These are phyloP conservation scores for Rhodotorula sp. DNA, from an alignment of 1,284 basidiomycete genomes.

Conservation along the genomic window DNA sequence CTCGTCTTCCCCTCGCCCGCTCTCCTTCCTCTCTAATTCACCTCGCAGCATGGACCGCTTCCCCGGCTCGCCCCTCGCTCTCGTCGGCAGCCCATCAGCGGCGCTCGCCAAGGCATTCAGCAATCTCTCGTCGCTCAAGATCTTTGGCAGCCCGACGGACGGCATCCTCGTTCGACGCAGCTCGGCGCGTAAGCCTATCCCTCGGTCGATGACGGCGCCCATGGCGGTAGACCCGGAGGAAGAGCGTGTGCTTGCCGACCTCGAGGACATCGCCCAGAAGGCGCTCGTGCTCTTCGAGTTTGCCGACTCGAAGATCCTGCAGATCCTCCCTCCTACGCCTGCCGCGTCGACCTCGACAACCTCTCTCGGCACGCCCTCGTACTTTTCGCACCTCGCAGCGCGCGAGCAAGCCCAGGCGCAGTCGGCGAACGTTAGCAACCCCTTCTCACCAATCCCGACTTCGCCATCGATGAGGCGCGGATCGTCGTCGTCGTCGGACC, in stretches of 20 bases:
- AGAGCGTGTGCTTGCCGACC: slow-evolving; percentile 66
- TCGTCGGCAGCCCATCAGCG: slow-evolving; percentile 40
- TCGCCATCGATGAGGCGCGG: slow-evolving; percentile 33
- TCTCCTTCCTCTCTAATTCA: slow-evolving; percentile 38
- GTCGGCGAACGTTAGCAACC: slow-evolving; percentile 25
- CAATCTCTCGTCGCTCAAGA: slow-evolving; percentile 82
- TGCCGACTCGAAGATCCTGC: slow-evolving; percentile 87
- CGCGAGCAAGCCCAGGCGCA: slow-evolving; percentile 31
- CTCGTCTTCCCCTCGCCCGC: slow-evolving; percentile 37
- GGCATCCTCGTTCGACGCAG: slow-evolving; percentile 48
- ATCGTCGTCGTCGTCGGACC: slow-evolving; percentile 34
- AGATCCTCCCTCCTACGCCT: slow-evolving; percentile 46
- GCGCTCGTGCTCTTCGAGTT: slow-evolving; percentile 88
- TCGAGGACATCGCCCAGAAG: slow-evolving; percentile 93
- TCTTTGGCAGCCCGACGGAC: slow-evolving; percentile 67
- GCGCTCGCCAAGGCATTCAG: slow-evolving; percentile 67
- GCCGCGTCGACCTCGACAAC: slow-evolving; percentile 29
- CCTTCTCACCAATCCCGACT: slow-evolving; percentile 41
- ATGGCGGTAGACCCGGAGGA: slow-evolving; percentile 67
- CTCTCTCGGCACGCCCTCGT: slow-evolving; percentile 33
- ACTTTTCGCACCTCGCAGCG: slow-evolving; percentile 33
- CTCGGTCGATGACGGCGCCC: slow-evolving; percentile 21
- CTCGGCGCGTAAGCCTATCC: slow-evolving; percentile 38
- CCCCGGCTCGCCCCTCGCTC: slow-evolving; percentile 41
- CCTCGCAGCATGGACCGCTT: slow-evolving; percentile 36